Evolutionary conservation across 768 basidiomycete species (phyloP), one percentile per base, ranked within the genome.

Genomic region (Rossbeevera mucosa): DNA sequence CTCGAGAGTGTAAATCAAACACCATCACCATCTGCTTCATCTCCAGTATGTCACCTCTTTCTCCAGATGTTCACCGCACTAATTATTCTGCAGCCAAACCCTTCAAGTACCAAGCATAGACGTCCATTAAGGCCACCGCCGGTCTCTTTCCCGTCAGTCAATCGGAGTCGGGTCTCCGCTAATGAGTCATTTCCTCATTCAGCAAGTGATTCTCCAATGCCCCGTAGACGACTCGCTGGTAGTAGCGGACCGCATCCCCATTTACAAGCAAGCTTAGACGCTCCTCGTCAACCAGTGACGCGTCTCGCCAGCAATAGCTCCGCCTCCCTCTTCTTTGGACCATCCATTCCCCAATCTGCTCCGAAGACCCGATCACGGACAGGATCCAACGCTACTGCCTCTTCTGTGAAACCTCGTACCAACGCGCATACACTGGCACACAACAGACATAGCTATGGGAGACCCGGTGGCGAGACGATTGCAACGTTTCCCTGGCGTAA

Each of bases 401-500:
- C 58, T 7, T 33, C 48, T 0, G 53, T 50, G 2, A 59, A 56
- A 38, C 49, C 47, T 7, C 55, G 51, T 2, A 6, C 42, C 7
- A 51, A 30, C 14, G 33, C 52, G 46, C 64, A 73, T 53, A 66
- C 73, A 4, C 70, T 68, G 48, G 50, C 66, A 21, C 53, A 66
- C 29, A 81, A 79, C 58, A 77, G 86, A 51, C 86, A 88, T 57
- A 87, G 84, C 56, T 86, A 86, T 65, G 79, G 80, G 14, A 84
- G 83, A 5, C 67, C 75, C 13, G 72, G 70, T 11, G 68, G 63
- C 53, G 68, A 71, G 58, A 66, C 51, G 49, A 64, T 51, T 2
- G 59, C 64, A 8, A 55, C 60, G 16, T 44, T 71, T 20, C 64
- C 70, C 3, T 72, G 71, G 76, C 80, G 63, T 56, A 70, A 50